Evolutionary conservation across 1,284 basidiomycete genomes (phyloP).

Genomic region (Sanghuangporus sanghuang): DNA sequence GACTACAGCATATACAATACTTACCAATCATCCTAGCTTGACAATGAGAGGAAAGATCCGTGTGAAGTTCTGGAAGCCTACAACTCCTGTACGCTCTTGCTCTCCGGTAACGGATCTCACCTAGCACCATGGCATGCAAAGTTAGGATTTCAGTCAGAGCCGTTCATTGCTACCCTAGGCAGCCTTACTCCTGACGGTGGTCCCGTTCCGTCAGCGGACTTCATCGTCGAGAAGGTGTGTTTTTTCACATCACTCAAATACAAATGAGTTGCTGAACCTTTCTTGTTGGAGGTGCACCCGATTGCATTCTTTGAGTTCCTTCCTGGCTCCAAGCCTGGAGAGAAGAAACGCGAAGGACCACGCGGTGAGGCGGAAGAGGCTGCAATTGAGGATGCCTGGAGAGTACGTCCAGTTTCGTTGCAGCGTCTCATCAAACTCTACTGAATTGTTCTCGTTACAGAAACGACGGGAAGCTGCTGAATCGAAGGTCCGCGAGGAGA

Average conservation of each 20-base stretch:
- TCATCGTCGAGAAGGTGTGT: slow-evolving; percentile 64
- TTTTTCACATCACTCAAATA: not conserved
- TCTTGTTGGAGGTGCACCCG: slow-evolving; percentile 45
- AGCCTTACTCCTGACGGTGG: slow-evolving; percentile 86
- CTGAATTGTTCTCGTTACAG: slow-evolving; percentile 29
- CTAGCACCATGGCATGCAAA: slow-evolving; percentile 85
- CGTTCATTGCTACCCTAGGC: slow-evolving; percentile 71
- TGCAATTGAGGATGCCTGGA: slow-evolving; percentile 59
- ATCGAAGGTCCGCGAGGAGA: slow-evolving; percentile 44
- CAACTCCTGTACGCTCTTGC: slow-evolving; percentile 55
- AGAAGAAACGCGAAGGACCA: slow-evolving; percentile 49
- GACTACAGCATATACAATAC: not conserved
- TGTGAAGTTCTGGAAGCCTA: slow-evolving; percentile 83
- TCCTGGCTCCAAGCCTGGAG: slow-evolving; percentile 38
- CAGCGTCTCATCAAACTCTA: not conserved
- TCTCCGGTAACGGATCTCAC: slow-evolving; percentile 83
- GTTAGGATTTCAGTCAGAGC: slow-evolving; percentile 61
- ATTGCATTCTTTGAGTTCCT: slow-evolving; percentile 61
- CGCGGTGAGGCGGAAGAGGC: slow-evolving; percentile 70
- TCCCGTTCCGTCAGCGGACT: slow-evolving; percentile 66
- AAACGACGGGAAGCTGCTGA: slow-evolving; percentile 48
- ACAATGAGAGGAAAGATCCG: slow-evolving; percentile 68
- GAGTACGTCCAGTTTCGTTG: slow-evolving; percentile 38
- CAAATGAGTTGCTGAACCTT: slow-evolving; percentile 32
- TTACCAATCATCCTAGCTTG: slow-evolving; percentile 44